A percentile compares a stretch with the other conserved stretches of the same genome.
phyloP scores from a whole-genome alignment of 495 filamentous ascomycete species.

The Podospora australis region DNA sequence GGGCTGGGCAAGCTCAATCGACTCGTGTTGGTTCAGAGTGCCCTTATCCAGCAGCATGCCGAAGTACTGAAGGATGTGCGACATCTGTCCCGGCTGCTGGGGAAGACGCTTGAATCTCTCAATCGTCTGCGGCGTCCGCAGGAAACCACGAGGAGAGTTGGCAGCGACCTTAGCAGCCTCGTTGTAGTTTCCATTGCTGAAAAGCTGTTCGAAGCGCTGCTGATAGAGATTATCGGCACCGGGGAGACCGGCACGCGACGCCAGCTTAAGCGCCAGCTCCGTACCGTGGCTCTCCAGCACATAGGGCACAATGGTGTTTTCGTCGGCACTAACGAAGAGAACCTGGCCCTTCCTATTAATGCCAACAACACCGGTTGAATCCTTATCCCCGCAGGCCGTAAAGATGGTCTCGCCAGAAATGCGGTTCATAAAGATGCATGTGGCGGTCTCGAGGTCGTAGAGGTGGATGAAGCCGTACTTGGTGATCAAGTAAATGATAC shows the following conservation, averaged over 20 bases:
- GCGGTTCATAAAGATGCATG: conserved; percentile 99
- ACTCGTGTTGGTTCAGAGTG: conserved; percentile 83
- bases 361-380: conserved; percentile 81
- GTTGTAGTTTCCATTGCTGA: conserved; percentile 65
- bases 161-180: conserved; percentile 94
- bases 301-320: conserved; percentile 84
- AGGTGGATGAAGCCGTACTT: conserved; percentile 99
- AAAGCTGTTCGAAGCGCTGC: conserved; percentile 82
- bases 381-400: conserved; percentile 77
- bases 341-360: conserved; percentile 98
- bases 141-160: conserved; percentile 91
- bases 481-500: conserved; percentile 91
- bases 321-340: conserved; percentile 84
- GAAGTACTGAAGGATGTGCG: conserved; percentile 94
- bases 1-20: conserved; percentile 85
- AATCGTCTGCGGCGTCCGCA: conserved; percentile 89
- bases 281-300: conserved; percentile 91
- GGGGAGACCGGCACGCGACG: conserved; percentile 85
- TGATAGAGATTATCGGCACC: conserved; percentile 93
- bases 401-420: conserved; percentile 99
- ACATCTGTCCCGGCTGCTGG: conserved; percentile 69
- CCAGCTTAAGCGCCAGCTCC: conserved; percentile 87
- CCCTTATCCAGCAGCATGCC: conserved; percentile 96
- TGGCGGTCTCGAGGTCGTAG: conserved; percentile 92
- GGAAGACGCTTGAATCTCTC: conserved; percentile 87